Conservation (phyloP, 2,329 filamentous ascomycete species). For the Alternaria triticimaculans region DNA sequence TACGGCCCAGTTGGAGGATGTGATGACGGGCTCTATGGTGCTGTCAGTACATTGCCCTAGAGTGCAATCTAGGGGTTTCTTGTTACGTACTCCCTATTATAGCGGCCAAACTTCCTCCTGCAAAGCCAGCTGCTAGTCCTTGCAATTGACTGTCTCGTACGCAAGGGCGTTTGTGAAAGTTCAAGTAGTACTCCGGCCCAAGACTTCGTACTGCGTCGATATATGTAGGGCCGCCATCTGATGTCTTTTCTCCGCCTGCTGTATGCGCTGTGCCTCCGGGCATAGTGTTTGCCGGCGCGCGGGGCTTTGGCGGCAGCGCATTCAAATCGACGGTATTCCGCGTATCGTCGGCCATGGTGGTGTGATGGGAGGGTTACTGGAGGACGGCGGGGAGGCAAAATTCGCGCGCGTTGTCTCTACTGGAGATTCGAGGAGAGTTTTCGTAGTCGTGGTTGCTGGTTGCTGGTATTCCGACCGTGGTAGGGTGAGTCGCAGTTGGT, state of each 20-base stretch:
- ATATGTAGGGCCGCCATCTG: constrained; percentile 48
- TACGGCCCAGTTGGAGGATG: constrained; percentile 85
- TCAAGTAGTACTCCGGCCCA: constrained; percentile 71
- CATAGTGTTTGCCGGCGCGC: constrained; percentile 49
- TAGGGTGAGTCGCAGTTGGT: constrained; percentile 6
- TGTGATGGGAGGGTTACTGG: constrained; percentile 15
- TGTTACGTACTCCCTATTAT: constrained; percentile 72
- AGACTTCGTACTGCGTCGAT: constrained; percentile 71
- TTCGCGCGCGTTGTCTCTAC: not conserved
- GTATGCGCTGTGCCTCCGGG: constrained; percentile 65
- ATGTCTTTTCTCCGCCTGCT: constrained; percentile 60
- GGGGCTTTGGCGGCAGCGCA: constrained; percentile 26
- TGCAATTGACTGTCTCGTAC: constrained; percentile 81
- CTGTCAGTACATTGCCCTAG: constrained; percentile 14
- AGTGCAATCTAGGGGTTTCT: not conserved
- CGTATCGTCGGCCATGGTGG: constrained; percentile 56
- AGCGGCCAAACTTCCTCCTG: constrained; percentile 74
- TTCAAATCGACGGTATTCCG: constrained; percentile 39
- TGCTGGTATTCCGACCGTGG: not conserved
- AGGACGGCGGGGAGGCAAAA: not conserved
- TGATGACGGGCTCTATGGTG: constrained; percentile 64
- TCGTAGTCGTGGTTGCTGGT: not conserved
- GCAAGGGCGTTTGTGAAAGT: constrained; percentile 81
- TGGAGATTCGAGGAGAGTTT: not conserved
- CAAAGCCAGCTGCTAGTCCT: constrained; percentile 81